A percentile compares a stretch with the other conserved stretches of the same genome.
Evolutionary conservation across 768 basidiomycete genomes (phyloP).

Genomic region (Kwoniella heveanensis): DNA sequence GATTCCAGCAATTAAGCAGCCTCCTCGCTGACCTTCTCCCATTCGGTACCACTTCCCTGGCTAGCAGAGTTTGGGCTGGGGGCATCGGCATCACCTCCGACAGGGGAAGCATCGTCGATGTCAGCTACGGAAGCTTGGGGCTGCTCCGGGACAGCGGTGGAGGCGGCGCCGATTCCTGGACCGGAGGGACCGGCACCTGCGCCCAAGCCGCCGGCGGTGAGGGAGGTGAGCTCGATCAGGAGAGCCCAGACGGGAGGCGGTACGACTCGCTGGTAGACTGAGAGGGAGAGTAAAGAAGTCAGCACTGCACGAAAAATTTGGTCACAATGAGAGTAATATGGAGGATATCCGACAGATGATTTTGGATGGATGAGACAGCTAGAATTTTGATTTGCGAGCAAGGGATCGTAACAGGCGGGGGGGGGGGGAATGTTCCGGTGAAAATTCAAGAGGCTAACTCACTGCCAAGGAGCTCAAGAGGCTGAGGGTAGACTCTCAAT

Average conservation of each 20-base stretch:
- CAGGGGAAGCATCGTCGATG: slow-evolving; percentile 41
- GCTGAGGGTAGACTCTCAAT: slow-evolving; percentile 89
- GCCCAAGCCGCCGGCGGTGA: slow-evolving; percentile 48
- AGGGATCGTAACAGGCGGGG: too few relatives aligned
- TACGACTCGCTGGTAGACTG: slow-evolving; percentile 84
- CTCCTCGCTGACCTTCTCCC: slow-evolving; percentile 41
- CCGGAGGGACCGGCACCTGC: slow-evolving; percentile 10
- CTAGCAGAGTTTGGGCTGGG: slow-evolving; percentile 29
- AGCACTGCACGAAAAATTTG: too few relatives aligned
- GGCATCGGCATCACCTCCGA: slow-evolving; percentile 11
- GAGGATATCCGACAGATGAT: too few relatives aligned
- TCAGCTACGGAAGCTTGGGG: slow-evolving; percentile 38
- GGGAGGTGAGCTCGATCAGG: slow-evolving; percentile 69
- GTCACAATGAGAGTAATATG: too few relatives aligned
- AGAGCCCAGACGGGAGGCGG: slow-evolving; percentile 61
- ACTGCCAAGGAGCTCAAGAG: slow-evolving; percentile 86
- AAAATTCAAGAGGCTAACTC: slow-evolving; percentile 28
- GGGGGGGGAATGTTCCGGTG: too few relatives aligned
- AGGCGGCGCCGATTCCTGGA: slow-evolving; percentile 2
- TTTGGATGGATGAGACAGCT: too few relatives aligned
- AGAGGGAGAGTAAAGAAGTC: slow-evolving; percentile 2
- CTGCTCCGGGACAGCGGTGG: slow-evolving; percentile 14
- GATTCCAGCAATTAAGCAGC: slow-evolving; percentile 8
- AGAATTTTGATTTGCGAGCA: too few relatives aligned
- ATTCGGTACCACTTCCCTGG: slow-evolving; percentile 35